Evolutionary conservation across 352 stramenopile genomes (phyloP).

Genomic region (Phytopythium boreale): DNA sequence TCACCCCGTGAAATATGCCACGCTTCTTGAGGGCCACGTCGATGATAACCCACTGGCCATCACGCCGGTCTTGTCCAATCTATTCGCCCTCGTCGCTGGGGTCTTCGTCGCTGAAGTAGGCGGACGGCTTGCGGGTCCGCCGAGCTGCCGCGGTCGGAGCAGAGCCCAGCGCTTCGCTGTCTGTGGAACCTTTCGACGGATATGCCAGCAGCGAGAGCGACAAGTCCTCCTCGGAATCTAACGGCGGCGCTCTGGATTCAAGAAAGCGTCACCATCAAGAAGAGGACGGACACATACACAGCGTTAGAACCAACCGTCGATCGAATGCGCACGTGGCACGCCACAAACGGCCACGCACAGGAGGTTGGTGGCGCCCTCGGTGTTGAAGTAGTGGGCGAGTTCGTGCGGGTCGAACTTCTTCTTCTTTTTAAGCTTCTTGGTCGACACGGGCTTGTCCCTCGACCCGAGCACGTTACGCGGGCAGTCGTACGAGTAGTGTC

Average conservation of each 20-base stretch:
- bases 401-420: slow-evolving; percentile 62
- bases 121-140: slow-evolving; percentile 32
- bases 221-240: slow-evolving; percentile 45
- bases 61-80: neutral
- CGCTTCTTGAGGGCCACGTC: too few species aligned
- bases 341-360: slow-evolving; percentile 35
- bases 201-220: slow-evolving; percentile 73
- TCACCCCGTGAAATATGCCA: too few species aligned
- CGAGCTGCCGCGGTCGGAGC: slow-evolving; percentile 5
- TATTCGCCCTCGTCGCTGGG: slow-evolving; percentile 50
- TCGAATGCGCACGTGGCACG: neutral
- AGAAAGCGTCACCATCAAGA: slow-evolving; percentile 5
- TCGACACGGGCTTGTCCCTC: slow-evolving; percentile 49
- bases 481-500: slow-evolving; percentile 84
- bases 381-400: slow-evolving; percentile 65
- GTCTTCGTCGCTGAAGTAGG: slow-evolving; percentile 82
- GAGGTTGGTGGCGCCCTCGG: slow-evolving; percentile 54
- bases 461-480: slow-evolving; percentile 77
- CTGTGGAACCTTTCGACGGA: slow-evolving; percentile 16
- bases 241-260: slow-evolving; percentile 39
- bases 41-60: neutral
- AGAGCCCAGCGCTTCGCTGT: slow-evolving; percentile 6
- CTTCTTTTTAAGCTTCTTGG: slow-evolving; percentile 49
- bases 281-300: neutral
- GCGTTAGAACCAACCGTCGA: neutral